Base-by-base conservation (phyloP, 1,284 basidiomycete genomes). In the Cerrena zonata region DNA sequence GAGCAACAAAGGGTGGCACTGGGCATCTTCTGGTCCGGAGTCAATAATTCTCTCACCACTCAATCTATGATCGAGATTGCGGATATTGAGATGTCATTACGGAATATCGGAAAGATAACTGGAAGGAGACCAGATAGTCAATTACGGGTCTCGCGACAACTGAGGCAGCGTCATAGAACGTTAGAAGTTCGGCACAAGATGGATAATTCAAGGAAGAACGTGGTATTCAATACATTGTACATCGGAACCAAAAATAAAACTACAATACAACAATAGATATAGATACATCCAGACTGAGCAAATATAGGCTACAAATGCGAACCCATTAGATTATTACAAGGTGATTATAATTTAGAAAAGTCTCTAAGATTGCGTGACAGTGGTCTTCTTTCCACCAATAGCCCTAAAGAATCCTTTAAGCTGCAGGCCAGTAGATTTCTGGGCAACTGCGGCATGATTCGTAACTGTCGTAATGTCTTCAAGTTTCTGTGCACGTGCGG, bases 401-500 rank as follows among this genome's bases (percentile, higher is more conserved):
- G 50, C 49, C 45, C 43, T 57, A 24, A 59, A 52, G 25, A 59
- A 39, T 22, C 52, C 49, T 12, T 47, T 50, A 50, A 59, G 47
- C 15, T 34, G 30, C 15, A 34, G 15, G 15, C 48, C 24, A 37
- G 47, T 50, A 23, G 42, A 25, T 40, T 54, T 53, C 27, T 36
- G 39, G 30, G 47, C 25, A 18, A 42, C 38, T 2, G 38, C 51
- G 10, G 47, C 37, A 24, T 34, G 7, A 34, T 7, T 15, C 7
- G 30, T 15, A 34, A 34, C 15, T 34, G 30, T 7, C 7, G 15
- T 15, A 7, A 7, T 15, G 30, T 7, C 30, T 15, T 15, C 7
- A 34, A 7, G 7, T 7, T 34, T 7, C 30, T 34, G 30, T 15
- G 7, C 30, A 15, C 7, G 30, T 7, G 7, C 7, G 7, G 30